phyloP scores from a whole-genome alignment of 1,139 yeast species.

The Candida neerlandica region DNA sequence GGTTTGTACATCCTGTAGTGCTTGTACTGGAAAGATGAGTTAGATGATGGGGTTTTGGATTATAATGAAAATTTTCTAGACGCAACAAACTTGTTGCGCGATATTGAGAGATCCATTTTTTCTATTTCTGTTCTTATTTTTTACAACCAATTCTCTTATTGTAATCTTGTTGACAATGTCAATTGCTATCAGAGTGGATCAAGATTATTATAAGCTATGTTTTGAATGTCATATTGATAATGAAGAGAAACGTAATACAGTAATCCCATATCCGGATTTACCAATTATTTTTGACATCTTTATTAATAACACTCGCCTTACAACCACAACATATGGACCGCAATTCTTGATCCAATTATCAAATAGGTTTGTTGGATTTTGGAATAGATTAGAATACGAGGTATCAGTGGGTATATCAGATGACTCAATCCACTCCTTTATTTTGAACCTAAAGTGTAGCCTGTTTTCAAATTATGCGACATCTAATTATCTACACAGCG shows the following conservation, averaged over 20 bases:
- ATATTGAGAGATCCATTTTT: not conserved
- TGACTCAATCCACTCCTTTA: constrained; percentile 13
- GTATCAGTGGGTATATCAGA: constrained; percentile 16
- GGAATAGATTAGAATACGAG: constrained; percentile 23
- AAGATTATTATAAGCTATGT: constrained; percentile 18
- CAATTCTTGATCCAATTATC: constrained; percentile 16
- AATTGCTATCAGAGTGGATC: constrained; percentile 12
- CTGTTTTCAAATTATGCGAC: constrained; percentile 19
- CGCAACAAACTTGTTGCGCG: not conserved
- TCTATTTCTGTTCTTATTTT: too few relatives aligned
- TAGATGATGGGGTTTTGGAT: not conserved
- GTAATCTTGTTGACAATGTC: constrained; percentile 10
- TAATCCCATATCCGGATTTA: constrained; percentile 11
- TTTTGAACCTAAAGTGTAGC: constrained; percentile 23
- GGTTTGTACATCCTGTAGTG: constrained; percentile 8
- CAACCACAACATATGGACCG: constrained; percentile 14
- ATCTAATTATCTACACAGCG: not conserved
- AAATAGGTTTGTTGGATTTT: constrained; percentile 15
- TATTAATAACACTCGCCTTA: constrained; percentile 19
- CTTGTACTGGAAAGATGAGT: not conserved
- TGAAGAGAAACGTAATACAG: not conserved
- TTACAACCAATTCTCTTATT: not conserved
- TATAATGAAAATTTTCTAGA: not conserved
- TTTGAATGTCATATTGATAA: not conserved
- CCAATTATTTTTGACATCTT: constrained; percentile 15